phyloP scores from a whole-genome alignment of 768 basidiomycete species.

The Suillus variegatus region DNA sequence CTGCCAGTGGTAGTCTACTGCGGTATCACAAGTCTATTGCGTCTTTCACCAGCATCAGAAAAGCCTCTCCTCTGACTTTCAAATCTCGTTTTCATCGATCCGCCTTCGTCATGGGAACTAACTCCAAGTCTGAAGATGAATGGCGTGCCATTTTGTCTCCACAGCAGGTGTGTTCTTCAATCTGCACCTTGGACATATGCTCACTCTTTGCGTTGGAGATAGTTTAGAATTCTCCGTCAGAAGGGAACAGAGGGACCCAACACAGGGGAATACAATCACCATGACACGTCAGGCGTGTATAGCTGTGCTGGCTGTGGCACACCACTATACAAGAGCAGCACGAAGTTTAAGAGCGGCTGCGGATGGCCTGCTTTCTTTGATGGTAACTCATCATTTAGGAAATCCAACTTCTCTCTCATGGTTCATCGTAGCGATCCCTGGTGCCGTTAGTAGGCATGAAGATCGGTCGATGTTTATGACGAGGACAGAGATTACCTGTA shows the following conservation, averaged over 20 bases:
- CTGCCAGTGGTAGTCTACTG: neutral
- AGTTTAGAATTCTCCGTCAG: conserved; percentile 85
- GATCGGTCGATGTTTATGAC: conserved; percentile 54
- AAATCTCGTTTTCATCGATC: conserved; percentile 7
- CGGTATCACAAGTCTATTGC: neutral
- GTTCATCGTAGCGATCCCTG: conserved; percentile 71
- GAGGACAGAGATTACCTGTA: conserved; percentile 86
- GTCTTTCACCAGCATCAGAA: neutral
- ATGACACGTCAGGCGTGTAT: conserved; percentile 67
- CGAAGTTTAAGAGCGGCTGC: conserved; percentile 92
- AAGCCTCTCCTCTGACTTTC: neutral
- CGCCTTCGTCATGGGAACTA: conserved; percentile 8
- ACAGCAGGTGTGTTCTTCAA: conserved; percentile 63
- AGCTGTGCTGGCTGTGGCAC: conserved; percentile 78
- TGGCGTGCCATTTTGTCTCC: conserved; percentile 82
- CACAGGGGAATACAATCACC: conserved; percentile 80
- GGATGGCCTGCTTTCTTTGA: conserved; percentile 99
- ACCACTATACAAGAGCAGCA: conserved; percentile 83
- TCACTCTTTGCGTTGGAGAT: neutral
- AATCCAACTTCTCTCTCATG: conserved; percentile 1
- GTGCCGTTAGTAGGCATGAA: conserved; percentile 73
- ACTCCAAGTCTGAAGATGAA: conserved; percentile 66
- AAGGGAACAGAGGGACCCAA: conserved; percentile 86
- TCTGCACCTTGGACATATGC: neutral
- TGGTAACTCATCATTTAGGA: conserved; percentile 42